Evolutionary conservation across 257 asterid genomes (phyloP), one percentile per base, ranked within the genome.

Genomic region (Mentha longifolia): DNA sequence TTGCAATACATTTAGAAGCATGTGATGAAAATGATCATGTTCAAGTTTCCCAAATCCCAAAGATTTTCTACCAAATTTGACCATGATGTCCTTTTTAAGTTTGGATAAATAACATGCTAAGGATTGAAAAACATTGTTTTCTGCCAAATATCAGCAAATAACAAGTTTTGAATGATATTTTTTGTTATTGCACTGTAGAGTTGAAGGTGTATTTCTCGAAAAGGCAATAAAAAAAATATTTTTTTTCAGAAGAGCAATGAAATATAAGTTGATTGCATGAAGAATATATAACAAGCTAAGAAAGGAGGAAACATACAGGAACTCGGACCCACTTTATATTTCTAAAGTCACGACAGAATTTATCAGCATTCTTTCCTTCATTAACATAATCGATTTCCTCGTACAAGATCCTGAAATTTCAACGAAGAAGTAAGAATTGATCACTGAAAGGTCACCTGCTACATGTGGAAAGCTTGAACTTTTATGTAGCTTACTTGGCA

Each of bases 281-380:
- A 41, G 35, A 70, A 60, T 45, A 60, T 45, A 71, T 37, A 73
- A 42, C 62, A 35, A 72, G 65, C 31, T 14, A 66, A 16, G 57
- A 25, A 22, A 7, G 73, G 66, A 67, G 77, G 89, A 83, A 77
- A 88, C 99, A 74, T 94, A 94, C 99, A 79, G 99, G 99, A 42
- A 94, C 95, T 65, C 99, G 91, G 78, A 91, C 97, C 99, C 99
- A 94, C 89, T 94, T 94, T 75, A 87, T 77, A 79, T 94, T 94
- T 70, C 99, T 88, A 74, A 94, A 94, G 81, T 94, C 99, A 58
- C 99, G 89, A 47, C 97, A 95, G 60, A 94, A 94, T 65, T 86
- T 86, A 77, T 94, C 99, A 68, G 99, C 99, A 78, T 94, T 94
- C 89, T 88, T 91, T 75, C 99, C 99, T 85, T 94, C 99, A 60